Evolutionary conservation across 441 rosid species (phyloP).

Genomic region (Cnidoscolus chayamansa): DNA sequence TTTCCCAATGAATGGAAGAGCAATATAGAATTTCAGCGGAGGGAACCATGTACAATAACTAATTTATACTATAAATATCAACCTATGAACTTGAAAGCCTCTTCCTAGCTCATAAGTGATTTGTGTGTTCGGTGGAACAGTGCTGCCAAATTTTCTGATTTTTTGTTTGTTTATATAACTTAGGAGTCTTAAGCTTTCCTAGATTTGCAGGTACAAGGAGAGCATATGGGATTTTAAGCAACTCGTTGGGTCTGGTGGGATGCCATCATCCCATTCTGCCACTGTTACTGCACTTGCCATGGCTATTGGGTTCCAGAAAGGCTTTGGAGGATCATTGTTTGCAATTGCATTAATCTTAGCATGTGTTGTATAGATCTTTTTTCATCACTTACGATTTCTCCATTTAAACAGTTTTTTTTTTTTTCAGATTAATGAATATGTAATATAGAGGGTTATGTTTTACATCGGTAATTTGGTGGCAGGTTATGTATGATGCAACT

Average conservation of each 20-base stretch:
- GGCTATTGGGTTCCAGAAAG: constrained; percentile 79
- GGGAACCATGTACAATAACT: not conserved
- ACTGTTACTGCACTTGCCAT: constrained; percentile 86
- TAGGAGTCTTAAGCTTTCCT: constrained; percentile 40
- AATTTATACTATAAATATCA: not conserved
- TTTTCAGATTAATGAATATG: not conserved
- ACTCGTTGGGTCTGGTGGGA: constrained; percentile 89
- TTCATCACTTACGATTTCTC: not conserved
- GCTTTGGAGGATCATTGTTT: constrained; percentile 70
- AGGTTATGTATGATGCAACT: constrained; percentile 99
- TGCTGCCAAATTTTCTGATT: not conserved
- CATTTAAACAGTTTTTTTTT: not conserved
- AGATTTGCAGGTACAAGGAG: constrained; percentile 80
- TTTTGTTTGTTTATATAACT: constrained; percentile 17
- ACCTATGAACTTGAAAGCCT: not conserved
- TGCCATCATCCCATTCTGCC: constrained; percentile 98
- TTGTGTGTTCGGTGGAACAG: not conserved
- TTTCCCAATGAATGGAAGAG: not conserved
- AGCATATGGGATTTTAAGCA: constrained; percentile 86
- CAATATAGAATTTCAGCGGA: not conserved
- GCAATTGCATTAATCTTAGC: constrained; percentile 86
- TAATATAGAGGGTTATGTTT: constrained; percentile 4
- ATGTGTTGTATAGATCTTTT: constrained; percentile 59
- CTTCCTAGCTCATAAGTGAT: not conserved
- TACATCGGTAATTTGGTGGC: constrained; percentile 26